These are phyloP conservation scores for Spongispora temasekensis DNA, from an alignment of 1,284 basidiomycete genomes.

Conservation along the genomic window DNA sequence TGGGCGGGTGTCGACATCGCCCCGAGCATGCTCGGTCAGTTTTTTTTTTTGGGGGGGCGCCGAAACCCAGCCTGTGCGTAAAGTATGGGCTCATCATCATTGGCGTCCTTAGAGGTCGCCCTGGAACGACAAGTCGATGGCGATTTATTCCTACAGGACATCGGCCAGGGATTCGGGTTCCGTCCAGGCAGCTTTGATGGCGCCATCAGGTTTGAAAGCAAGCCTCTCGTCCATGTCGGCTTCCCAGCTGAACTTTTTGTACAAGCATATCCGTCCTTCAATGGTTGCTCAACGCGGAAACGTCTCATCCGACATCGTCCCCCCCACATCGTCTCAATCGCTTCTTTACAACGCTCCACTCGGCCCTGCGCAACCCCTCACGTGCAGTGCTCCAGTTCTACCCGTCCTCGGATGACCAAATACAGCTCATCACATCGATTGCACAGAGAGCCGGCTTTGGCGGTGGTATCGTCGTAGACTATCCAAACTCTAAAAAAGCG, in stretches of 20 bases:
- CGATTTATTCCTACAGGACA: slow-evolving; percentile 91
- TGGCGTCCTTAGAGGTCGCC: slow-evolving; percentile 81
- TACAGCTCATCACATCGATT: slow-evolving; percentile 90
- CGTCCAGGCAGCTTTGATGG: slow-evolving; percentile 97
- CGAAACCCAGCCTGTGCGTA: too few species aligned
- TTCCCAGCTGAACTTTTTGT: too few species aligned
- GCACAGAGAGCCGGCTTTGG: slow-evolving; percentile 97
- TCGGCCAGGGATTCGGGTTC: slow-evolving; percentile 93
- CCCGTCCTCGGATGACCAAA: slow-evolving; percentile 93
- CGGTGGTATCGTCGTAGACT: slow-evolving; percentile 96
- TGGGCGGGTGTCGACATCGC: slow-evolving; percentile 97
- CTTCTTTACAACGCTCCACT: slow-evolving; percentile 98
- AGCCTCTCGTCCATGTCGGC: too few species aligned
- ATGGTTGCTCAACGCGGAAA: slow-evolving; percentile 98
- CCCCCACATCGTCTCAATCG: slow-evolving; percentile 89
- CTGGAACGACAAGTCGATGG: slow-evolving; percentile 92
- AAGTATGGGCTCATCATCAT: not conserved
- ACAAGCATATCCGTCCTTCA: slow-evolving; percentile 98
- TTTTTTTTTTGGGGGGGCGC: not conserved
- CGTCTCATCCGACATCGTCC: slow-evolving; percentile 86
- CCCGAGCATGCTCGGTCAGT: slow-evolving; percentile 93
- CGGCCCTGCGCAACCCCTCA: slow-evolving; percentile 87
- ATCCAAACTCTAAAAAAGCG: slow-evolving; percentile 94
- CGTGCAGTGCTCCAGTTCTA: slow-evolving; percentile 97
- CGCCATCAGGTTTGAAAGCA: slow-evolving; percentile 98